Evolutionary conservation across 2,329 filamentous ascomycete species (phyloP), one percentile per base, ranked within the genome.

Genomic region (Apiospora koreana): DNA sequence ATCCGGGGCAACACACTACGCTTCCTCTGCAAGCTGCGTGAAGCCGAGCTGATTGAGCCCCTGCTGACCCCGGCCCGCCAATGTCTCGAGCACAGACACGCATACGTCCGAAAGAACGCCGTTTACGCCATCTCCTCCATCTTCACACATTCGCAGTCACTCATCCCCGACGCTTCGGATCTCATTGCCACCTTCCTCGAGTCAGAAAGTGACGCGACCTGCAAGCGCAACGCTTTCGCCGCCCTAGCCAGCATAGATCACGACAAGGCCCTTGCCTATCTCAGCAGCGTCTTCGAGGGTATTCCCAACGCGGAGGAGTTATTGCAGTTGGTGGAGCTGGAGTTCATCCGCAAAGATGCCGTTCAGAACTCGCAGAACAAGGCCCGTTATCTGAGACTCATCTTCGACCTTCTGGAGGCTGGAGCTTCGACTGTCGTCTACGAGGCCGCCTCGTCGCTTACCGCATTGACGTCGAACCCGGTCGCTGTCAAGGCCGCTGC

Each of bases 311-410:
- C 95, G 70, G 95, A 98, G 80, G 96, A 98, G 81, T 87, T 99
- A 71, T 85, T 98, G 72, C 95, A 98, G 79, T 87, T 99, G 73
- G 94, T 95, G 7, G 94, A 98, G 82, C 88, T 99, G 25, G 96
- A 98, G 81, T 99, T 99, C 80, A 98, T 99, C 77, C 91, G 96
- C 77, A 98, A 97, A 81, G 96, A 99, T 86, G 95, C 96, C n/a
- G 87, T 97, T 62, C 92, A 95, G 77, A 98, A 98, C 81, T 87
- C 94, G 2, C 92, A 95, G 79, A 98, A 98, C 83, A 99, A 98
- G 90, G 94, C 95, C 68, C 91, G 93, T 75, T 99, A 99, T 82
- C 84, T 99, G 73, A 89, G 96, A 72, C 87, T 99, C 73, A 99
- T 99, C 76, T 98, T 99, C 78, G 96, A 99, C 81, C 88, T 99